A percentile compares a stretch with the other conserved stretches of the same genome.
phyloP scores from a whole-genome alignment of 495 filamentous ascomycete genomes.

The Polyplosphaeria fusca region DNA sequence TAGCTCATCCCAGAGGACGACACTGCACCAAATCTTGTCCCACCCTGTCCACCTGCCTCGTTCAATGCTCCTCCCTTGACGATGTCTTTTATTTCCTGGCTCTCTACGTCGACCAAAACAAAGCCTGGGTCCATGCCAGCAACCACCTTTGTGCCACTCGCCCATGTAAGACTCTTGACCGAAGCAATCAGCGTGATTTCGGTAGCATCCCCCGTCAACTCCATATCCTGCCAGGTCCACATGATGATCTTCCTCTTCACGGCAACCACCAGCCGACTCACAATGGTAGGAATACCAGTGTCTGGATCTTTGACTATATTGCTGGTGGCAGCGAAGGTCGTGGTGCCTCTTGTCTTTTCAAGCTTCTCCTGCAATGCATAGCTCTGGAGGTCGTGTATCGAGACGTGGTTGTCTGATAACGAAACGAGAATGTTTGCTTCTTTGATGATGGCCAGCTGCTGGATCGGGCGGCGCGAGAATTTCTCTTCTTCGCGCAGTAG shows the following conservation, averaged over 20 bases:
- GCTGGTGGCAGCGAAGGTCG: conserved; percentile 84
- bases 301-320: conserved; percentile 87
- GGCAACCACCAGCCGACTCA: conserved; percentile 83
- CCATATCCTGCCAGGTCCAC: conserved; percentile 96
- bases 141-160: conserved; percentile 75
- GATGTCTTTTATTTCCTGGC: conserved; percentile 65
- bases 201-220: conserved; percentile 65
- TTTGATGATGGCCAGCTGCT: conserved; percentile 92
- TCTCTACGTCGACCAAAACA: conserved; percentile 82
- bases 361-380: conserved; percentile 78
- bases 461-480: conserved; percentile 83
- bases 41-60: conserved; percentile 60
- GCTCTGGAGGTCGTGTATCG: conserved; percentile 80
- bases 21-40: conserved; percentile 63
- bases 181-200: conserved; percentile 78
- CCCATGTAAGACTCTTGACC: conserved; percentile 85
- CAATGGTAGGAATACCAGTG: conserved; percentile 84
- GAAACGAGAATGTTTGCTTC: conserved; percentile 88
- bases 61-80: conserved; percentile 73
- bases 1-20: conserved; percentile 83
- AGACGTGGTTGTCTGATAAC: conserved; percentile 81
- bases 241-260: conserved; percentile 85
- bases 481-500: conserved; percentile 86
- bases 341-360: conserved; percentile 80
- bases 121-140: conserved; percentile 86